Evolutionary conservation across 495 filamentous ascomycete species (phyloP), one percentile per base, ranked within the genome.

Genomic region (Parachaetomium inaequale): DNA sequence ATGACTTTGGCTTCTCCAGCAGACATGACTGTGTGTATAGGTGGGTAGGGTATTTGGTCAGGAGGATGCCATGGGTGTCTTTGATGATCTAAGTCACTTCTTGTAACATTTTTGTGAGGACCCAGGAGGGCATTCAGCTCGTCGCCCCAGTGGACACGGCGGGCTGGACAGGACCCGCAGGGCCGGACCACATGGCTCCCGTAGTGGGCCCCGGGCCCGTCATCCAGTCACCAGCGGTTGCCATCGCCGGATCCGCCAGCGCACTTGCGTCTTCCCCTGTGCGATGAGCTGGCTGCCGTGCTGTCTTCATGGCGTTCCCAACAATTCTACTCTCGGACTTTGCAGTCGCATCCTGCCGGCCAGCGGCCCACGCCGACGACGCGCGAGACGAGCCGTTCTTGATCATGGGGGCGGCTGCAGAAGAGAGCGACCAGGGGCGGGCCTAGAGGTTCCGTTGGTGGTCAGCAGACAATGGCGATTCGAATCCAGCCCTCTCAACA

Each of bases 1-100:
- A 73, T 57, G 5, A 66, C 64, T 29, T 66, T 69, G 40, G 72
- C 46, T 56, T 55, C 58, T 10, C 28, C 54, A 43, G 42, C 54
- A 21, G 61, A 19, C 63, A 68, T 72, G 21, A 14, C 25, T 50
- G 25, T 10, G 19, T 55, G 40, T 28, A n/a, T 45, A 11, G 8
- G 36, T 4, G 14, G 36, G 25, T 17, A 5, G 2, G 19, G 12
- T 36, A 23, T 19, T 26, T 34, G 7, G 43, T 31, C 15, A 15
- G 25, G 26, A 29, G n/a, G 4, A 15, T 42, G 51, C 14, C 32
- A 17, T 49, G 7, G 17, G 8, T 57, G 25, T 2, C 12, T 14
- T 31, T 19, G 6, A 10, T 29, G 32, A 46, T 51, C 21, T 42
- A 51, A 59, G 57, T 31, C 15, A 17, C 45, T 21, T 26, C 19